Conservation (phyloP, 2,329 filamentous ascomycete genomes). For the Ophiostoma triangulosporum region DNA sequence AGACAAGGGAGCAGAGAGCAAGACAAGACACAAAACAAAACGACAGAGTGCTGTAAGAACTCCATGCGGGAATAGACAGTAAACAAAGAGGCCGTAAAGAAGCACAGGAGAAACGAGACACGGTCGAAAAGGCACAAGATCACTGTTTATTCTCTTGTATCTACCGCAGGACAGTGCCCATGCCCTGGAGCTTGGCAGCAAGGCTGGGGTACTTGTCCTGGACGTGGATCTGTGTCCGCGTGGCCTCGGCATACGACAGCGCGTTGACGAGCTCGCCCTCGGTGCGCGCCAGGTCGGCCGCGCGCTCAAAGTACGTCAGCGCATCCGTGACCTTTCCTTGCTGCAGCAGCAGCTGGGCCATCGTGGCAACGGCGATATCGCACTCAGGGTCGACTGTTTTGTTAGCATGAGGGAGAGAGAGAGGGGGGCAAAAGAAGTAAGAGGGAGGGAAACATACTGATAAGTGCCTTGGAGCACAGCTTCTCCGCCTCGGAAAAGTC, state of each 20-base stretch:
- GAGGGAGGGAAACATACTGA: constrained; percentile 51
- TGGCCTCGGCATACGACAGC: constrained; percentile 91
- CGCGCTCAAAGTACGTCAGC: constrained; percentile 91
- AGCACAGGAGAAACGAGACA: no score
- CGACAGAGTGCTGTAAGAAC: no score
- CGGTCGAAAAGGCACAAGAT: no score
- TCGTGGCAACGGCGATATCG: constrained; percentile 95
- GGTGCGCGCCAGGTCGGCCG: constrained; percentile 84
- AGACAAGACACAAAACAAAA: background rate
- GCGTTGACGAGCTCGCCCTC: constrained; percentile 95
- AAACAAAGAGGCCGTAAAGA: no score
- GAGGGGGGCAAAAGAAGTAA: constrained; percentile 11
- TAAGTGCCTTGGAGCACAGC: constrained; percentile 91
- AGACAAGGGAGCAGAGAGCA: background rate
- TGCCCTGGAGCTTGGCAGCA: constrained; percentile 54
- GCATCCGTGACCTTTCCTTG: constrained; percentile 95
- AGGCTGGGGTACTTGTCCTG: constrained; percentile 77
- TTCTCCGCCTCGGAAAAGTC: constrained; percentile 92
- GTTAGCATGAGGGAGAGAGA: constrained; percentile 21
- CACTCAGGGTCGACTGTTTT: constrained; percentile 83
- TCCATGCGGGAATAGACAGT: no score
- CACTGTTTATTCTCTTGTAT: background rate
- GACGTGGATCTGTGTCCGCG: constrained; percentile 85
- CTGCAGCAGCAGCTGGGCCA: constrained; percentile 93
- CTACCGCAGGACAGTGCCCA: constrained; percentile 23